Percentiles rank a stretch among this genome's conserved stretches.
Evolutionary conservation across 768 basidiomycete species (phyloP).

Genomic region (Lactifluus hygrophoroides): DNA sequence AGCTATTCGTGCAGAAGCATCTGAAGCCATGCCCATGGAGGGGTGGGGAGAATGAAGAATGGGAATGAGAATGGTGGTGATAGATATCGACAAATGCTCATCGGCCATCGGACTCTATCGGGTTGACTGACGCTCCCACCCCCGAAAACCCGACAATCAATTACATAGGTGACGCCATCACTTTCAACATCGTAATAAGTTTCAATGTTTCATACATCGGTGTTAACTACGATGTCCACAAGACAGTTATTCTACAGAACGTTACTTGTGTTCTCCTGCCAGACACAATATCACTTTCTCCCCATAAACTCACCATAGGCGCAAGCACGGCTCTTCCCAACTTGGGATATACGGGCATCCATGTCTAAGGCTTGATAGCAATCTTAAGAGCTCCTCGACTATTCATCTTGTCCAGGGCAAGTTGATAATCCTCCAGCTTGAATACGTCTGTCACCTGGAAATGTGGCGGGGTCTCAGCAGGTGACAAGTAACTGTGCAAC

Average conservation of each 20-base stretch:
- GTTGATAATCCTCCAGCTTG: constrained; percentile 49
- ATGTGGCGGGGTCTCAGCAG: background rate
- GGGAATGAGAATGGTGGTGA: background rate
- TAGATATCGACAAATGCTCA: background rate
- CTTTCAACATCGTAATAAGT: too few species aligned
- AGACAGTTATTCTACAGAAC: background rate
- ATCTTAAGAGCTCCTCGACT: constrained; percentile 47
- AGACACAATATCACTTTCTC: background rate
- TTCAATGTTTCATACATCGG: too few species aligned
- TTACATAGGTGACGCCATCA: too few species aligned
- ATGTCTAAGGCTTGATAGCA: constrained; percentile 37
- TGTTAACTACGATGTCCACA: too few species aligned
- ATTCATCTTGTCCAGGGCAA: constrained; percentile 59
- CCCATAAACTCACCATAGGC: background rate
- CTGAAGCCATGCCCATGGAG: constrained; percentile 23
- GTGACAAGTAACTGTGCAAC: background rate
- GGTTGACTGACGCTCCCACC: background rate
- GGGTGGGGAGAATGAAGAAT: too few species aligned
- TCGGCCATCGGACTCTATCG: background rate
- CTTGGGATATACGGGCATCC: background rate
- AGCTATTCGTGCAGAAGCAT: constrained; percentile 44
- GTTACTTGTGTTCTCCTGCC: background rate
- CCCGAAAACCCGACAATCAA: background rate
- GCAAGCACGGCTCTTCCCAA: background rate
- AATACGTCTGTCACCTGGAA: constrained; percentile 48